These are phyloP conservation scores for Ensete glaucum DNA, from an alignment of 176 grass and related monocot genomes.

Conservation along the genomic window DNA sequence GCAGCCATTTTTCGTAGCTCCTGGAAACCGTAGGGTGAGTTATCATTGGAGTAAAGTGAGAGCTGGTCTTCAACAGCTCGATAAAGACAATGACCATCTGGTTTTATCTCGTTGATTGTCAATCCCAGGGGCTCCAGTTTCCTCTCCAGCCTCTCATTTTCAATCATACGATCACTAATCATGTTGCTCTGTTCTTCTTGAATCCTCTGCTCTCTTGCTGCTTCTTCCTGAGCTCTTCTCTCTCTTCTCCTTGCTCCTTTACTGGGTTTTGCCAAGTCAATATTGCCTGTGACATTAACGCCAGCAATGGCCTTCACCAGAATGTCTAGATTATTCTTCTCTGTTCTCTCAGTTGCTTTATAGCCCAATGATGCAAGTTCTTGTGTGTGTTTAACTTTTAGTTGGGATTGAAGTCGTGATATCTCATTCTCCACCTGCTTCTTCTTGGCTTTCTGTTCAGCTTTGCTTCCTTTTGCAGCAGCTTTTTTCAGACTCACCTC, in stretches of 20 bases:
- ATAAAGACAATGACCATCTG: conserved; percentile 23
- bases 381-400: conserved; percentile 6
- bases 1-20: conserved; percentile 65
- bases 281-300: not conserved
- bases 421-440: conserved; percentile 20
- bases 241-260: conserved; percentile 10
- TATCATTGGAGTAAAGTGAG: conserved; percentile 16
- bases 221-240: conserved; percentile 18
- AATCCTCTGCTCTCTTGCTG: conserved; percentile 18
- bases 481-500: conserved; percentile 21
- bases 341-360: not conserved
- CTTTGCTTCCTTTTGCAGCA: conserved; percentile 24
- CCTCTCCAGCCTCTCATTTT: conserved; percentile 11
- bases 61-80: conserved; percentile 21
- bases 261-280: not conserved
- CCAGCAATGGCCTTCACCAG: conserved; percentile 19
- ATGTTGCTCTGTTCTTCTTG: conserved; percentile 21
- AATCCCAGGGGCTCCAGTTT: conserved; percentile 18
- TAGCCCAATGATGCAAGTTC: conserved; percentile 6
- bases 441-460: conserved; percentile 22
- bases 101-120: conserved; percentile 22
- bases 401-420: not conserved
- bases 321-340: not conserved
- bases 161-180: conserved; percentile 20
- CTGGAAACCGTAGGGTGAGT: conserved; percentile 45